A percentile compares a stretch with the other conserved stretches of the same genome.
These are phyloP conservation scores for Ceratobasidium sp. DNA, from an alignment of 1,284 basidiomycete species.

Conservation along the genomic window DNA sequence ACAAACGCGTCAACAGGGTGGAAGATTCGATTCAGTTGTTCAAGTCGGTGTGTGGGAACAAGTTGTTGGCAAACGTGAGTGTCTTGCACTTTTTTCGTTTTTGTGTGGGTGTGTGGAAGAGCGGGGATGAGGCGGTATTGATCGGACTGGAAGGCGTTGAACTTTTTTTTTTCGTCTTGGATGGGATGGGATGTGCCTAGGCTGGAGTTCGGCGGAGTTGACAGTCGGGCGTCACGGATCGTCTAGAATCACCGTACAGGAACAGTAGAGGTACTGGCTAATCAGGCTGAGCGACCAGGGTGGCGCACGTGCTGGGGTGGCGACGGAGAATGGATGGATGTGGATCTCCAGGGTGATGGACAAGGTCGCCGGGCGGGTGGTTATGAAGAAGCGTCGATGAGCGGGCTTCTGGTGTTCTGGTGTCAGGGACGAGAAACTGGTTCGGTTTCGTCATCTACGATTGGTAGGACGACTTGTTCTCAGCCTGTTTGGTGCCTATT, in stretches of 20 bases:
- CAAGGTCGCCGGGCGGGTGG: neutral
- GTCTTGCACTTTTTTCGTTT: too few species aligned
- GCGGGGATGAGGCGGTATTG: neutral
- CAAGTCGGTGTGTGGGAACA: constrained; percentile 72
- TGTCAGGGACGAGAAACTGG: constrained; percentile 2
- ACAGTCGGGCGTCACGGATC: too few species aligned
- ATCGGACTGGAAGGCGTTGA: neutral
- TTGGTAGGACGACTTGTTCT: too few species aligned
- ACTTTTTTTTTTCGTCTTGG: too few species aligned
- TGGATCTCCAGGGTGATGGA: constrained; percentile 3
- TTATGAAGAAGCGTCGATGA: neutral
- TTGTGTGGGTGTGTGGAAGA: neutral
- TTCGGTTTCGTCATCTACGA: too few species aligned
- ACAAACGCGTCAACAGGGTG: constrained; percentile 57
- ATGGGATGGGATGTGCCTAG: too few species aligned
- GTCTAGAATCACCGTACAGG: too few species aligned
- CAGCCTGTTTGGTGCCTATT: too few species aligned
- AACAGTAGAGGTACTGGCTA: too few species aligned
- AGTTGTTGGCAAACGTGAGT: constrained; percentile 45
- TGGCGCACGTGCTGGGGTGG: neutral
- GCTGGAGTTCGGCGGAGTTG: too few species aligned
- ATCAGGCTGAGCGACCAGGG: neutral
- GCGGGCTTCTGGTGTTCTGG: constrained; percentile 8
- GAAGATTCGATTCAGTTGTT: constrained; percentile 78
- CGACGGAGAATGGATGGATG: too few species aligned